These are phyloP conservation scores for Hymenoscyphus albidus DNA, from an alignment of 2,329 filamentous ascomycete species.

Conservation along the genomic window DNA sequence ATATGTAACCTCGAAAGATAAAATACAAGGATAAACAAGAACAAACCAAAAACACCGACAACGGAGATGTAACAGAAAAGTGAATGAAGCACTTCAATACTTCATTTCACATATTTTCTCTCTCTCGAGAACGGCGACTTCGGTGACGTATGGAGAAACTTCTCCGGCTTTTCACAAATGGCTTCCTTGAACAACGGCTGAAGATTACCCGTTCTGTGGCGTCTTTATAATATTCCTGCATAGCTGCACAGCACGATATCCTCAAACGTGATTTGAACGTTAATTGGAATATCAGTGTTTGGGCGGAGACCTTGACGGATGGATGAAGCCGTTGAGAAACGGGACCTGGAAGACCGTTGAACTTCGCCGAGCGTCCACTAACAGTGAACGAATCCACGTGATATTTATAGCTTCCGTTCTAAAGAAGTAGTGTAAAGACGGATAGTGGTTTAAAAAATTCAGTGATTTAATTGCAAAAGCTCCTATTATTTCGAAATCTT, in stretches of 20 bases:
- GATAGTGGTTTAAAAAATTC: too few relatives aligned
- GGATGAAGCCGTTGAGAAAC: slow-evolving; percentile 1
- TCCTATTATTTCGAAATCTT: not conserved
- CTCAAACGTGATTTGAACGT: not conserved
- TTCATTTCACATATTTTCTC: not conserved
- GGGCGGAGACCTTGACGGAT: not conserved
- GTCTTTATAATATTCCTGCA: not conserved
- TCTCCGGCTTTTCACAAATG: not conserved
- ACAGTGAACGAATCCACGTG: not conserved
- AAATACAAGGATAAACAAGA: not conserved
- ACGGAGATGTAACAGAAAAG: not conserved
- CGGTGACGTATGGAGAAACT: slow-evolving; percentile 1
- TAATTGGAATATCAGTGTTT: not conserved
- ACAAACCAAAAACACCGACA: not conserved
- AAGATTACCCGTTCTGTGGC: not conserved
- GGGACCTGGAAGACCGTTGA: not conserved
- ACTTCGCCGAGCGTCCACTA: not conserved
- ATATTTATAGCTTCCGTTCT: not conserved
- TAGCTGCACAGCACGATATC: not conserved
- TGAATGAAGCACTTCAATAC: not conserved
- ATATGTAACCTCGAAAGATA: not conserved
- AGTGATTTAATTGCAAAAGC: not conserved
- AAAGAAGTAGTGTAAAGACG: not conserved
- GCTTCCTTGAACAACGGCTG: not conserved
- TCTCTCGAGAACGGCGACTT: not conserved